These are phyloP conservation scores for Kazachstania sp. DNA, from an alignment of 1,139 yeast genomes.

Conservation along the genomic window DNA sequence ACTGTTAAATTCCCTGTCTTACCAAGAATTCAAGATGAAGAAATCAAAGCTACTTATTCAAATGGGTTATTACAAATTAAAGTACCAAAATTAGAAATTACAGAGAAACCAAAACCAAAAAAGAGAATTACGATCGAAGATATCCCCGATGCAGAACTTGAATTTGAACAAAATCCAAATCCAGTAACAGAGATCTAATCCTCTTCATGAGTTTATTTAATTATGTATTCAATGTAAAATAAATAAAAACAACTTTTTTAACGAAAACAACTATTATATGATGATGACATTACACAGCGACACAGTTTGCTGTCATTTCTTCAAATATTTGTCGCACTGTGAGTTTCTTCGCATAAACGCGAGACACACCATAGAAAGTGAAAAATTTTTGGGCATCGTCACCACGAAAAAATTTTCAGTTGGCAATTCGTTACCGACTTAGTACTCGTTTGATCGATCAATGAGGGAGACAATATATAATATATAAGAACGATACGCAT, in stretches of 20 bases:
- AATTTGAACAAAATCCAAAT: conserved; percentile 30
- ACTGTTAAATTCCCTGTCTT: conserved; percentile 44
- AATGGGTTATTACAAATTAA: conserved; percentile 44
- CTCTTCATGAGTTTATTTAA: background rate
- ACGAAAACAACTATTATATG: background rate
- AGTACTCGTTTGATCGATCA: too few species aligned
- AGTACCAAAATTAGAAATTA: conserved; percentile 38
- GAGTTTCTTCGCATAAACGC: background rate
- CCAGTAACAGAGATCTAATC: conserved; percentile 12
- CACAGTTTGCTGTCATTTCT: background rate
- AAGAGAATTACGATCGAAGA: conserved; percentile 36
- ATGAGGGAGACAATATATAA: too few species aligned
- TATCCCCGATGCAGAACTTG: conserved; percentile 36
- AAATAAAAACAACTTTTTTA: background rate
- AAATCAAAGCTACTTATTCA: conserved; percentile 42
- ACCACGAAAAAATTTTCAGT: background rate
- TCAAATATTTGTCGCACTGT: background rate
- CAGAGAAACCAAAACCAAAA: conserved; percentile 31
- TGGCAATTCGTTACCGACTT: too few species aligned
- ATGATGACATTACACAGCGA: background rate
- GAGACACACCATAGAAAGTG: background rate
- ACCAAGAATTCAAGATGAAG: conserved; percentile 44
- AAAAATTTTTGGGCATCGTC: background rate
- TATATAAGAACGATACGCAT: too few species aligned
- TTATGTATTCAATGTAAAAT: background rate